A percentile compares a stretch with the other conserved stretches of the same genome.
These are phyloP conservation scores for Fraxinus dipetala DNA, from an alignment of 305 asterid species.

Conservation along the genomic window DNA sequence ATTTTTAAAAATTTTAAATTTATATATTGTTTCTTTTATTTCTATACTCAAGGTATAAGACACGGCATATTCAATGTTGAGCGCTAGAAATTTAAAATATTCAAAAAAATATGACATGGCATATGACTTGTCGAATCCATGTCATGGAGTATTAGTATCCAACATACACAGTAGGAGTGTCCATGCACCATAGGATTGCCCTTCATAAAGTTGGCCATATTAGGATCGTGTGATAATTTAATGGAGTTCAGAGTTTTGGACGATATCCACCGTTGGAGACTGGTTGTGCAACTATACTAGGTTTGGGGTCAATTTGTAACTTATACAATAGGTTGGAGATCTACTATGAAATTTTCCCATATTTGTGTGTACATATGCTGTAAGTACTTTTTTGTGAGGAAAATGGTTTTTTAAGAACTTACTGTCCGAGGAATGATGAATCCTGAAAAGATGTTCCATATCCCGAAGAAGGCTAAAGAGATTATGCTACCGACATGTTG, in stretches of 20 bases:
- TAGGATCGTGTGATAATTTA: not conserved
- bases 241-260: not conserved
- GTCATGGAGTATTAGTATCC: not conserved
- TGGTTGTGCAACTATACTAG: not conserved
- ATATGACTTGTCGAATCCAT: not conserved
- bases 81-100: not conserved
- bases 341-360: not conserved
- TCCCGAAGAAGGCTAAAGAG: slow-evolving; percentile 9
- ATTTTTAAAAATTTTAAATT: not conserved
- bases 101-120: not conserved
- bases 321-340: not conserved
- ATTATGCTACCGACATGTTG: slow-evolving; percentile 39
- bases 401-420: slow-evolving; percentile 23
- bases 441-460: slow-evolving; percentile 58
- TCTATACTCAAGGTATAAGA: not conserved
- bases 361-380: not conserved
- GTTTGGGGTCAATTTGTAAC: not conserved
- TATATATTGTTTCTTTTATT: not conserved
- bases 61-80: not conserved
- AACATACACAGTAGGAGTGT: not conserved
- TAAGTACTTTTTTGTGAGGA: not conserved
- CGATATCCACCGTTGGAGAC: not conserved
- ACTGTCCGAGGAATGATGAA: slow-evolving; percentile 47
- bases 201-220: not conserved
- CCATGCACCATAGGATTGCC: not conserved